These are phyloP conservation scores for Celoporthe dispersa DNA, from an alignment of 2,329 filamentous ascomycete genomes.

Conservation along the genomic window DNA sequence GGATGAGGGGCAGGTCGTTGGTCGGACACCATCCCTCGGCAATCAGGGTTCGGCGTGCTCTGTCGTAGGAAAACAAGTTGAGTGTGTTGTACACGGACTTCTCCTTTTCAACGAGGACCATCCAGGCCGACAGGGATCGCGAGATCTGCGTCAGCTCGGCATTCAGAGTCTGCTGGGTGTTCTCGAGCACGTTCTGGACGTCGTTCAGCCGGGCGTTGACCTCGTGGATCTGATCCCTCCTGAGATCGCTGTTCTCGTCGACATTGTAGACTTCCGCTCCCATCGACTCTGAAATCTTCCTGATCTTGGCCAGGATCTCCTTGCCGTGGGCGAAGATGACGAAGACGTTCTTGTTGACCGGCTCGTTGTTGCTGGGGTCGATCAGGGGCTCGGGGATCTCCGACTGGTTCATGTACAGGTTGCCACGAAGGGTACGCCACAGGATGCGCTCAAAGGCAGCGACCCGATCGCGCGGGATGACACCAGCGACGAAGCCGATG, in stretches of 20 bases:
- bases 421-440: slow-evolving; percentile 95
- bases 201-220: slow-evolving; percentile 93
- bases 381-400: slow-evolving; percentile 94
- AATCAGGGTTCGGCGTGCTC: slow-evolving; percentile 92
- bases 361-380: slow-evolving; percentile 90
- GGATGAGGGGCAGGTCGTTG: slow-evolving; percentile 85
- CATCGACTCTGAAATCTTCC: slow-evolving; percentile 97
- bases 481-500: slow-evolving; percentile 96
- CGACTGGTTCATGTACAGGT: slow-evolving; percentile 99
- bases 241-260: slow-evolving; percentile 94
- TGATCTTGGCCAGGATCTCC: slow-evolving; percentile 97
- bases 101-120: slow-evolving; percentile 97
- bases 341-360: slow-evolving; percentile 96
- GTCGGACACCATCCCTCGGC: slow-evolving; percentile 98
- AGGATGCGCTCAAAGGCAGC: slow-evolving; percentile 96
- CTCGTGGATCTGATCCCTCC: slow-evolving; percentile 94
- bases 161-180: slow-evolving; percentile 93
- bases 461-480: slow-evolving; percentile 90
- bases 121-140: slow-evolving; percentile 91
- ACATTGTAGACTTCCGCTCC: slow-evolving; percentile 95
- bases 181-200: slow-evolving; percentile 87
- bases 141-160: slow-evolving; percentile 93
- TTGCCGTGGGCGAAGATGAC: slow-evolving; percentile 99
- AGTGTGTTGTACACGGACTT: slow-evolving; percentile 96
- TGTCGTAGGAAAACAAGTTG: slow-evolving; percentile 96